A percentile compares a stretch with the other conserved stretches of the same genome.
Evolutionary conservation across 164 flowering plant species (phyloP).

Genomic region (Chimonanthus praecox): DNA sequence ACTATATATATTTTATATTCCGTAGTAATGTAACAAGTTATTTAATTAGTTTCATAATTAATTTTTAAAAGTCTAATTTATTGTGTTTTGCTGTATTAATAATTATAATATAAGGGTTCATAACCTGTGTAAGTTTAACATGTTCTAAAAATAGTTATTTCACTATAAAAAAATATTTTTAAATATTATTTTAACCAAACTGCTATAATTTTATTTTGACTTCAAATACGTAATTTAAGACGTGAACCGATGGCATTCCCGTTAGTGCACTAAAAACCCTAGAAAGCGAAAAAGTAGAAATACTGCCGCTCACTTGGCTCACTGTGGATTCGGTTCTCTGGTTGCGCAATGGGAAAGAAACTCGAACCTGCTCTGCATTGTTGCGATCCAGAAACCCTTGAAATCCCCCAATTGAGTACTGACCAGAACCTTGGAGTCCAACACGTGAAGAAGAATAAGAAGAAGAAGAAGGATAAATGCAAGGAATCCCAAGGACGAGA

Average conservation of each 20-base stretch:
- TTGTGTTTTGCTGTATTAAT: no score
- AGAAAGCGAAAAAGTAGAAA: not conserved
- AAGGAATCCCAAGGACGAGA: not conserved
- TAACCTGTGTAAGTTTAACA: no score
- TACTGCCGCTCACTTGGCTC: not conserved
- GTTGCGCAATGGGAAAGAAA: constrained; percentile 19
- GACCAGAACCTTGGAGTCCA: not conserved
- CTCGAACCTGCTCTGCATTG: constrained; percentile 2
- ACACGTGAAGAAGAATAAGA: constrained; percentile 19
- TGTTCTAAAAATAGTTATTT: no score
- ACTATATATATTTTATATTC: no score
- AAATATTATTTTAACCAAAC: no score
- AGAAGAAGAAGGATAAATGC: not conserved
- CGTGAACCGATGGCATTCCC: not conserved
- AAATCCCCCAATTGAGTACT: not conserved
- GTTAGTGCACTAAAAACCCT: not conserved
- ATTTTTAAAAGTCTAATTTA: no score
- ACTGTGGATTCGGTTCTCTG: not conserved
- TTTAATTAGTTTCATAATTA: no score
- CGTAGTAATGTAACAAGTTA: no score
- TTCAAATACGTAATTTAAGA: no score
- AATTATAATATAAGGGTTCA: no score
- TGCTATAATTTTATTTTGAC: no score
- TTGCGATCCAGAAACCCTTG: constrained; percentile 18
- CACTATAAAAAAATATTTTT: no score